Evolutionary conservation across 768 basidiomycete genomes (phyloP).

Genomic region (Boletus tomentosulus): DNA sequence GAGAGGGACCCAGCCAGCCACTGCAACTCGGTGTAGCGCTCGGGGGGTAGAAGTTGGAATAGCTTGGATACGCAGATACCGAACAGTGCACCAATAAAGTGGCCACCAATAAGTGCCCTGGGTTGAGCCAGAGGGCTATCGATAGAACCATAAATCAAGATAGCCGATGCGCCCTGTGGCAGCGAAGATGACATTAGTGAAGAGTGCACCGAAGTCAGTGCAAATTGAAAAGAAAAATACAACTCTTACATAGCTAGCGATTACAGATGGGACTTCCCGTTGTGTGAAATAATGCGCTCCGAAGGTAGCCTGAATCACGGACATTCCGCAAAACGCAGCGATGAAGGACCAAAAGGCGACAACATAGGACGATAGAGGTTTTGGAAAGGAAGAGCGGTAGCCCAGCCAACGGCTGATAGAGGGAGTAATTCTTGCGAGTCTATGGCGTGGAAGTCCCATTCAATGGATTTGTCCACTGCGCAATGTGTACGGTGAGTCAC

Average conservation of each 20-base stretch:
- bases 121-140: constrained; percentile 53
- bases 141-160: constrained; percentile 50
- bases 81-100: constrained; percentile 35
- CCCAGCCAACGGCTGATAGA: constrained; percentile 13
- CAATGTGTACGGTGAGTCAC: neutral
- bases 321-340: constrained; percentile 47
- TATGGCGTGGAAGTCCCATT: constrained; percentile 1
- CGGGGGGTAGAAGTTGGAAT: constrained; percentile 42
- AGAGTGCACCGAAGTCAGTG: neutral
- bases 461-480: neutral
- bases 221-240: neutral
- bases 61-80: constrained; percentile 51
- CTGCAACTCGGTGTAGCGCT: constrained; percentile 40
- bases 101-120: constrained; percentile 46
- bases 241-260: constrained; percentile 21
- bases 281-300: constrained; percentile 45
- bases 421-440: neutral
- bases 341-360: constrained; percentile 44
- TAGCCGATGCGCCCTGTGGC: constrained; percentile 49
- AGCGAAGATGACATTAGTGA: neutral
- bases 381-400: constrained; percentile 7
- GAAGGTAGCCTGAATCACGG: constrained; percentile 48
- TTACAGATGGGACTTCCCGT: constrained; percentile 34
- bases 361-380: constrained; percentile 1
- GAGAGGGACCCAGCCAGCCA: constrained; percentile 41